Evolutionary conservation across 2,329 filamentous ascomycete species (phyloP), one percentile per base, ranked within the genome.

Genomic region (Clonostachys chloroleuca): DNA sequence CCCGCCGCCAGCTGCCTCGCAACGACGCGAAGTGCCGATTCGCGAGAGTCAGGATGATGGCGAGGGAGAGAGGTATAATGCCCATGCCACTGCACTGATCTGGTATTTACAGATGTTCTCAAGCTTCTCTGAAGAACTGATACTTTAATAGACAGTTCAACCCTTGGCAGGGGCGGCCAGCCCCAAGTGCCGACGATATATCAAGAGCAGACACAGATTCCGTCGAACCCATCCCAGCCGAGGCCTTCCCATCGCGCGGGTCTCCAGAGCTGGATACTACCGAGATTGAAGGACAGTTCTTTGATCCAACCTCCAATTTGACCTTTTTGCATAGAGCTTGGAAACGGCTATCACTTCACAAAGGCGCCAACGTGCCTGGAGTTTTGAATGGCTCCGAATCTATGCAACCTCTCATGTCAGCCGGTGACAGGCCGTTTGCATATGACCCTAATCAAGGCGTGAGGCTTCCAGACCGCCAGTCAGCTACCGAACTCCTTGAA

Each of bases 301-400:
- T 78, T n/a, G 78, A 78, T 10, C 72, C 73, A 13, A 74, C 77
- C 0, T 81, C 78, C 0, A 76, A 75, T 1, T 63, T 81, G 4
- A 75, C 76, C 2, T 81, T 82, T 49, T 64, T 82, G 3, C 74
- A 78, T 33, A 67, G 77, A 4, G 77, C 77, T 3, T 77, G 75
- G 69, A 69, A 70, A 45, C 66, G 77, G 4, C 61, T 81, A 13
- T 51, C 54, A 1, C 43, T 42, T 5, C 55, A 56, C 18, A 47
- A 44, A 2, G 59, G 58, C 12, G 63, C 64, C 4, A 58, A 56
- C 9, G 50, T 53, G 7, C 51, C 54, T 4, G 51, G 52, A 12
- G 45, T 49, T 10, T 45, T 46, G 36, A 53, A 47, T 35, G 51
- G 52, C 14, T 46, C 54, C 14, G 55, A 62, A 10, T 17, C 24